These are phyloP conservation scores for Talaromyces funiculosus DNA, from an alignment of 2,329 filamentous ascomycete genomes.

Conservation along the genomic window DNA sequence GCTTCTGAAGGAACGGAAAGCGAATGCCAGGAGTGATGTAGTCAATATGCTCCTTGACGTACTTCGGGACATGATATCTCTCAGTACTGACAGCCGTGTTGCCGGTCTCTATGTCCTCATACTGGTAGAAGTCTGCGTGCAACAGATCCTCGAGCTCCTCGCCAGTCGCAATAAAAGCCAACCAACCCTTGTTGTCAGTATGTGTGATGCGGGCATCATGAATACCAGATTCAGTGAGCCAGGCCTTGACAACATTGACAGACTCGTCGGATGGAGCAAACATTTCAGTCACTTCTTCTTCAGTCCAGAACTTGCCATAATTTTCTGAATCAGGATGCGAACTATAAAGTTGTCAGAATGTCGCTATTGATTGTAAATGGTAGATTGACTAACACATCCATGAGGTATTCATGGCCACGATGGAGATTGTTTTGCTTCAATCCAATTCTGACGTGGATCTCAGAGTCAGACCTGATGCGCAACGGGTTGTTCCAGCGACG, in stretches of 20 bases:
- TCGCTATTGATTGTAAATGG: background rate
- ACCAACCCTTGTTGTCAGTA: constrained; percentile 49
- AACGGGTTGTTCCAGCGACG: constrained; percentile 7
- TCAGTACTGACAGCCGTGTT: constrained; percentile 31
- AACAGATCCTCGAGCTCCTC: constrained; percentile 51
- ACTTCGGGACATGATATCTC: constrained; percentile 47
- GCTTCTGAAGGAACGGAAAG: constrained; percentile 33
- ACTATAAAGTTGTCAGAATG: background rate
- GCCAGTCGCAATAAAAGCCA: constrained; percentile 51
- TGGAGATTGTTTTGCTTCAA: constrained; percentile 13
- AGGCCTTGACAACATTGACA: constrained; percentile 47
- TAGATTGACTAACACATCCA: constrained; percentile 12
- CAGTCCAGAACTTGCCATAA: constrained; percentile 41
- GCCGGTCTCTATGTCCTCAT: constrained; percentile 34
- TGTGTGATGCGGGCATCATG: constrained; percentile 43
- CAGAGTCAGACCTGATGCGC: constrained; percentile 7
- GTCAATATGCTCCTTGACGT: constrained; percentile 48
- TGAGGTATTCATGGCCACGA: constrained; percentile 9
- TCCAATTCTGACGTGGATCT: constrained; percentile 10
- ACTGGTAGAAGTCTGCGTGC: constrained; percentile 50
- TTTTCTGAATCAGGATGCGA: constrained; percentile 37
- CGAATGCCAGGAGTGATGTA: constrained; percentile 54
- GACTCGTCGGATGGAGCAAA: constrained; percentile 42
- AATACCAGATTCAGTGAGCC: constrained; percentile 52
- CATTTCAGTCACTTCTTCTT: constrained; percentile 38